Percentiles rank a stretch among this genome's conserved stretches.
These are phyloP conservation scores for Bullera alba DNA, from an alignment of 768 basidiomycete genomes.

Conservation along the genomic window DNA sequence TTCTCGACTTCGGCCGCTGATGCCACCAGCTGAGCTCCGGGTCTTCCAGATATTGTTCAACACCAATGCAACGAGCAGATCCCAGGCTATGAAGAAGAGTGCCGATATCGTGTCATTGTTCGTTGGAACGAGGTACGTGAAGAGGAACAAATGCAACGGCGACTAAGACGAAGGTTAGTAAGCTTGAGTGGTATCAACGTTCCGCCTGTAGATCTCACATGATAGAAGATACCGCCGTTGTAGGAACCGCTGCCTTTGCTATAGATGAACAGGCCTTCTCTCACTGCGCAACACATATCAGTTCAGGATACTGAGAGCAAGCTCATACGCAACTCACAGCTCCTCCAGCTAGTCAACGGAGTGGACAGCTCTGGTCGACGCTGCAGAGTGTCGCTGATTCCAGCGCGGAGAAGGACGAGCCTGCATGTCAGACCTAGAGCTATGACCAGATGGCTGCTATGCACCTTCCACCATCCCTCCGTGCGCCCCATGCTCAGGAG, in stretches of 20 bases:
- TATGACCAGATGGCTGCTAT: too few relatives aligned
- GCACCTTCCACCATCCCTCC: too few relatives aligned
- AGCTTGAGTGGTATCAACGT: background rate
- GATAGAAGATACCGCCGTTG: conserved; percentile 73
- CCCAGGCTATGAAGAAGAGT: background rate
- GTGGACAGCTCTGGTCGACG: conserved; percentile 68
- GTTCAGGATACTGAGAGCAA: conserved; percentile 6
- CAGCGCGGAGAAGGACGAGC: background rate
- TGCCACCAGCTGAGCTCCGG: background rate
- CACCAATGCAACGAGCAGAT: background rate
- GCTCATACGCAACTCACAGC: conserved; percentile 53
- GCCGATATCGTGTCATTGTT: background rate
- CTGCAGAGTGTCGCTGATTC: background rate
- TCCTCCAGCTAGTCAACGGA: conserved; percentile 69
- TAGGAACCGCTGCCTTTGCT: conserved; percentile 76
- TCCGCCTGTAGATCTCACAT: conserved; percentile 53
- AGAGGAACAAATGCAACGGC: conserved; percentile 59
- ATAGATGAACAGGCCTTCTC: conserved; percentile 80
- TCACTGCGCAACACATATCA: conserved; percentile 53
- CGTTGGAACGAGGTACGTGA: background rate
- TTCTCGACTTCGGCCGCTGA: background rate
- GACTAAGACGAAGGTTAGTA: conserved; percentile 53
- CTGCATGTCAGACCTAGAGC: too few relatives aligned
- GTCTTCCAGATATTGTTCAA: background rate
- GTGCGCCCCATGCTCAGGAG: too few relatives aligned